Evolutionary conservation across 371 early-diverging fungal species (phyloP).

Genomic region (Cokeromyces recurvatus): DNA sequence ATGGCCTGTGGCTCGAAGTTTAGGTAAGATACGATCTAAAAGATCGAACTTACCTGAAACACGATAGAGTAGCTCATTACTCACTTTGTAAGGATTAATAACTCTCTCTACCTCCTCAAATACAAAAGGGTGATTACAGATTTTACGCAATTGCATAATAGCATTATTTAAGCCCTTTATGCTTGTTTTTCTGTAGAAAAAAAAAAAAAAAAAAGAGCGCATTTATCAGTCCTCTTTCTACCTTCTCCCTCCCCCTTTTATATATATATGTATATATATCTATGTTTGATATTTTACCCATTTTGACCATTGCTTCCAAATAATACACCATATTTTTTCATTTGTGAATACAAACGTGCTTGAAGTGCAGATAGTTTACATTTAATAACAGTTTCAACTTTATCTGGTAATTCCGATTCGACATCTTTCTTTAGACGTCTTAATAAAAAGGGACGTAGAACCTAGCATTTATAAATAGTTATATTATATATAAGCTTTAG

Average conservation of each 20-base stretch:
- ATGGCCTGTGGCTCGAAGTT: conserved; percentile 84
- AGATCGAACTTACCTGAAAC: conserved; percentile 98
- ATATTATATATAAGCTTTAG: too few relatives aligned
- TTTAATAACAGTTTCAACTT: conserved; percentile 96
- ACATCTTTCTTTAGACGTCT: conserved; percentile 99
- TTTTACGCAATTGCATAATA: conserved; percentile 99
- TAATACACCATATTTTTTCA: conserved; percentile 70
- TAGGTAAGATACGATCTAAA: conserved; percentile 94
- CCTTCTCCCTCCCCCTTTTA: background rate
- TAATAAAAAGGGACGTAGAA: conserved; percentile 96
- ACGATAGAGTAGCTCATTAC: conserved; percentile 64
- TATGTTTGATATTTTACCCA: conserved; percentile 33
- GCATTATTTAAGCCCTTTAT: conserved; percentile 93
- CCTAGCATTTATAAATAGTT: conserved; percentile 21
- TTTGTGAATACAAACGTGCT: conserved; percentile 70
- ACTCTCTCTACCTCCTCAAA: conserved; percentile 92
- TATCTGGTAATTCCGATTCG: conserved; percentile 97
- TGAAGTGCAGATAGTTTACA: conserved; percentile 89
- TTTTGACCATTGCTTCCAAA: conserved; percentile 54
- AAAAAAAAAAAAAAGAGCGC: conserved; percentile 9
- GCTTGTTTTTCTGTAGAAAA: conserved; percentile 44
- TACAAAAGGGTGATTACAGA: conserved; percentile 99
- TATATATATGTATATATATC: background rate
- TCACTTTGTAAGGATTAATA: conserved; percentile 60
- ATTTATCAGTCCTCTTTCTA: background rate